Percentiles rank a stretch among this genome's conserved stretches.
phyloP scores from a whole-genome alignment of 2,329 filamentous ascomycete genomes.

The Bipolaris bicolor region DNA sequence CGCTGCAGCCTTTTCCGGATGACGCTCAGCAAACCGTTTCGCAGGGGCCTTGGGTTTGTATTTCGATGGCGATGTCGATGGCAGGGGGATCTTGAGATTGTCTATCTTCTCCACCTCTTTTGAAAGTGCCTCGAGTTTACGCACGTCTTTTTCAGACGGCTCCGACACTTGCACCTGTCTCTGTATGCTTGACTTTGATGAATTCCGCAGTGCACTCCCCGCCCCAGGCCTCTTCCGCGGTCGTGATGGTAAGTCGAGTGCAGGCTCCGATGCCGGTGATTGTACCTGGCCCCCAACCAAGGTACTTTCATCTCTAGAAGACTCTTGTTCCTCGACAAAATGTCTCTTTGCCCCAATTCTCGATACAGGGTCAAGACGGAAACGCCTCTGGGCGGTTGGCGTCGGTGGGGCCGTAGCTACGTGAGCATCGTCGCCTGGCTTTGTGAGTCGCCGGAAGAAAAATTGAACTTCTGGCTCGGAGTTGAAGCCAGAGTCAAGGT shows the following conservation, averaged over 20 bases:
- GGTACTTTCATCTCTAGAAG: constrained; percentile 5
- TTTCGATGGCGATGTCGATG: constrained; percentile 33
- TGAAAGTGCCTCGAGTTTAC: constrained; percentile 43
- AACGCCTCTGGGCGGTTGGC: constrained; percentile 30
- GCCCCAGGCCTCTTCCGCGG: constrained; percentile 40
- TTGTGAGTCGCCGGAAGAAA: constrained; percentile 27
- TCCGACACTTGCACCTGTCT: constrained; percentile 15
- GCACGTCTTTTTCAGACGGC: constrained; percentile 37
- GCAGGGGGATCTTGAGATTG: constrained; percentile 14
- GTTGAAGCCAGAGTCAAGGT: background rate
- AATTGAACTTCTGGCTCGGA: constrained; percentile 2
- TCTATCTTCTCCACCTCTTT: constrained; percentile 39
- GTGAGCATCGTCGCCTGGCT: constrained; percentile 24
- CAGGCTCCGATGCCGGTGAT: constrained; percentile 5
- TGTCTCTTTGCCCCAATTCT: constrained; percentile 26
- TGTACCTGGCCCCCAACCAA: constrained; percentile 9
- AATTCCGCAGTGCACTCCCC: constrained; percentile 23
- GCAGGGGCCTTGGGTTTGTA: constrained; percentile 45
- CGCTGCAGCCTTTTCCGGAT: constrained; percentile 35
- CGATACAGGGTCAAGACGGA: constrained; percentile 30
- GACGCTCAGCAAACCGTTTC: constrained; percentile 43
- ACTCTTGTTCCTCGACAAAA: constrained; percentile 27
- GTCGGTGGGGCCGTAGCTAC: constrained; percentile 22
- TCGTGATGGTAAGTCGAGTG: constrained; percentile 18
- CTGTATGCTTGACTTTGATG: constrained; percentile 10